phyloP scores from a whole-genome alignment of 768 basidiomycete genomes.

The Boletus edulis region DNA sequence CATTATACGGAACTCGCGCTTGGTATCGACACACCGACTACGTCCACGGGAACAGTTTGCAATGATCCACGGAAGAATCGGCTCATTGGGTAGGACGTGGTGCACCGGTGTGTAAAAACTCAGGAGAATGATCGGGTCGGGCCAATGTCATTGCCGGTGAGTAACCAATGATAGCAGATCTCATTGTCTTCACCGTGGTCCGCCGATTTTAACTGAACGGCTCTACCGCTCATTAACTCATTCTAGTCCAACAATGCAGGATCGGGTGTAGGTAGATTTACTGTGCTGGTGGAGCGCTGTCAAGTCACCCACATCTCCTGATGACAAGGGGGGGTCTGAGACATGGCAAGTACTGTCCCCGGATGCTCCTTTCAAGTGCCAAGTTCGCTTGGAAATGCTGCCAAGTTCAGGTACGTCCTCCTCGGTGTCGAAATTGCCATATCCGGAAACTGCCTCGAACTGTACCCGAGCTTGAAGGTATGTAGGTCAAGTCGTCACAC shows the following conservation, averaged over 20 bases:
- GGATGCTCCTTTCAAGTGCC: neutral
- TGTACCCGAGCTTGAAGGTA: too few species aligned
- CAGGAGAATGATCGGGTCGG: neutral
- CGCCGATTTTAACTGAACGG: neutral
- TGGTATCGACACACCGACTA: too few species aligned
- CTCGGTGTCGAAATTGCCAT: slow-evolving; percentile 13
- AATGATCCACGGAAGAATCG: neutral
- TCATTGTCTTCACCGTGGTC: neutral
- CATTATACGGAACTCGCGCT: too few species aligned
- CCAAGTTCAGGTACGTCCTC: neutral
- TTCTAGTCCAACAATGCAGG: slow-evolving; percentile 11
- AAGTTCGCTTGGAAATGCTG: neutral
- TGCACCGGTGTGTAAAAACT: neutral
- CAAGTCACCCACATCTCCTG: neutral
- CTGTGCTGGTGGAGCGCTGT: slow-evolving; percentile 1
- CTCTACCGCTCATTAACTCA: neutral
- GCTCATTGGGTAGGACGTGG: too few species aligned
- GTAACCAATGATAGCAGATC: neutral
- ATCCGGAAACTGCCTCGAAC: neutral
- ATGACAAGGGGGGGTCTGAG: slow-evolving; percentile 2
- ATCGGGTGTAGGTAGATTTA: neutral
- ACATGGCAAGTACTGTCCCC: neutral
- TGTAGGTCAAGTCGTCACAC: neutral
- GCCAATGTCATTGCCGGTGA: neutral
- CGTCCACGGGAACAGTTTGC: too few species aligned